Evolutionary conservation across 441 rosid species (phyloP).

Genomic region (Metrosideros polymorpha): DNA sequence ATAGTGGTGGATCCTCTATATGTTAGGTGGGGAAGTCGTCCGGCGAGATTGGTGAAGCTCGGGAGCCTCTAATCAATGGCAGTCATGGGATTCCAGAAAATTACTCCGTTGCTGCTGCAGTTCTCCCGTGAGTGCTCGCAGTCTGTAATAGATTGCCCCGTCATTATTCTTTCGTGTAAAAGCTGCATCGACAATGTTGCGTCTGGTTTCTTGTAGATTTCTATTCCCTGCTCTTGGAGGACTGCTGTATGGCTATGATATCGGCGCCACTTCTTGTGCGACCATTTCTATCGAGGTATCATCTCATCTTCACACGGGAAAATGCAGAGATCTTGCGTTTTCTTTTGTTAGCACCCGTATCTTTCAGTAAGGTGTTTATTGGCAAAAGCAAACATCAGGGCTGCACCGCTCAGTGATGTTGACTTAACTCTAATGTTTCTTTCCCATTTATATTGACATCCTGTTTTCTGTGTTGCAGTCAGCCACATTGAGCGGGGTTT

Average conservation of each 20-base stretch:
- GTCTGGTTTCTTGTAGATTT: slow-evolving; percentile 50
- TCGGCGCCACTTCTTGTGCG: slow-evolving; percentile 95
- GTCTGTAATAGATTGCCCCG: background rate
- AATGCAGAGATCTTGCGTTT: background rate
- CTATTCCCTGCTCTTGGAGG: slow-evolving; percentile 97
- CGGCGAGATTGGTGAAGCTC: slow-evolving; percentile 43
- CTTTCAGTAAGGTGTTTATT: background rate
- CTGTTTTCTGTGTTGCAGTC: slow-evolving; percentile 47
- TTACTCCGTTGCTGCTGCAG: slow-evolving; percentile 54
- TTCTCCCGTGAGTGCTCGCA: slow-evolving; percentile 52
- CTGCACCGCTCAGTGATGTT: background rate
- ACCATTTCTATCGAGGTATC: slow-evolving; percentile 65
- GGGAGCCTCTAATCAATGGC: slow-evolving; percentile 62
- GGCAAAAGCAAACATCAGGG: background rate
- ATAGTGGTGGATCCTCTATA: background rate
- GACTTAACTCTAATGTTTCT: background rate
- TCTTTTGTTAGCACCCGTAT: background rate
- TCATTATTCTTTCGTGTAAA: background rate
- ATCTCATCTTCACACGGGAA: background rate
- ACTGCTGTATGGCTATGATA: slow-evolving; percentile 85
- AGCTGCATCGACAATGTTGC: background rate
- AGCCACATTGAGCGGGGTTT: slow-evolving; percentile 58
- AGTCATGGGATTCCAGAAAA: slow-evolving; percentile 26
- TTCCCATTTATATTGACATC: background rate
- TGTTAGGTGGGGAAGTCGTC: slow-evolving; percentile 54